Conservation (phyloP, 2,329 filamentous ascomycete species). For the Fusarium sacchari region DNA sequence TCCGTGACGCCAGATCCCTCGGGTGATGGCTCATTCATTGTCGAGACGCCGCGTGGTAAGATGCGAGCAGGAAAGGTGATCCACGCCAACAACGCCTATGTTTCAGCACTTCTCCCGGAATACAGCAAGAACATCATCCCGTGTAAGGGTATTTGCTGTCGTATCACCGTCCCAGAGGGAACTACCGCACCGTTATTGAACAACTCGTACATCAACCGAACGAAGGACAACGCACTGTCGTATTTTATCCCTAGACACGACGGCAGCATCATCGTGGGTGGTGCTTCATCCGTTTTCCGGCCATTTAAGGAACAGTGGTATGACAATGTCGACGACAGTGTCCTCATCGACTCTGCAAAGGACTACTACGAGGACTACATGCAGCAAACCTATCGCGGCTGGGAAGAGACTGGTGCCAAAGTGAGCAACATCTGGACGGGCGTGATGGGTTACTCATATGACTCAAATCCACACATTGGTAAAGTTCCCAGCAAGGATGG, state of each 20-base stretch:
- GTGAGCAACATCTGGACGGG: slow-evolving; percentile 1
- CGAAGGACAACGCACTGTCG: not conserved
- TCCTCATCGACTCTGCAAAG: not conserved
- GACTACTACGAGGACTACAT: slow-evolving; percentile 4
- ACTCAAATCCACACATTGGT: slow-evolving; percentile 1
- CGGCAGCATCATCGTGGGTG: not conserved
- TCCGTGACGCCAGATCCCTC: not conserved
- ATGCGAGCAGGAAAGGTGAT: slow-evolving; percentile 65
- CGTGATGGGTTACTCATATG: slow-evolving; percentile 5
- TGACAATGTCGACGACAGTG: not conserved
- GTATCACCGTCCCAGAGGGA: not conserved
- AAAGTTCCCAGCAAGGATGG: not conserved
- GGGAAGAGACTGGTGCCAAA: not conserved
- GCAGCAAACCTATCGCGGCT: not conserved
- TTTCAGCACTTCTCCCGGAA: slow-evolving; percentile 66
- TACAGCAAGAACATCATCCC: slow-evolving; percentile 72
- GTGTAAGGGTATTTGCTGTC: slow-evolving; percentile 57
- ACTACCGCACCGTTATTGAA: not conserved
- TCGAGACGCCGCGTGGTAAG: slow-evolving; percentile 49
- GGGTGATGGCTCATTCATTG: not conserved
- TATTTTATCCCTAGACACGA: not conserved
- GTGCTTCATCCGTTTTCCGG: not conserved
- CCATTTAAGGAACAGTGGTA: slow-evolving; percentile 5
- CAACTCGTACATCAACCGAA: not conserved
- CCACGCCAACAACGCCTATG: slow-evolving; percentile 75